Evolutionary conservation across 2,329 filamentous ascomycete species (phyloP).

Genomic region (Calonectria pseudoreteaudii): DNA sequence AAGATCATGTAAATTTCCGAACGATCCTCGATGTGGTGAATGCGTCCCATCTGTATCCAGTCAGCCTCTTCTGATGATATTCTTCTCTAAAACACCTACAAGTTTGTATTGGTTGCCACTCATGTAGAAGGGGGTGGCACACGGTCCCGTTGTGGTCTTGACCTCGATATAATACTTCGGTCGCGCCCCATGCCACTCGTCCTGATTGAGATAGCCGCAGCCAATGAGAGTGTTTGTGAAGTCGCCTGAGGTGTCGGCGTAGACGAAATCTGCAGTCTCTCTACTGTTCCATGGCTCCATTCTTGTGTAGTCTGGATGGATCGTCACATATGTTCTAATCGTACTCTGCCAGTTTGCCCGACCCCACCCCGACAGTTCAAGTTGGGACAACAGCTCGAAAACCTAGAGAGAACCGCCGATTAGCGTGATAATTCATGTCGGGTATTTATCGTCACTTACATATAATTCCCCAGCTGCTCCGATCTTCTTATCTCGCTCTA

Average conservation of each 20-base stretch:
- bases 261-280: constrained; percentile 32
- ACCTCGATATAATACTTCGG: constrained; percentile 62
- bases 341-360: constrained; percentile 32
- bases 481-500: constrained; percentile 37
- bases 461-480: constrained; percentile 41
- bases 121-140: constrained; percentile 57
- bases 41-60: constrained; percentile 26
- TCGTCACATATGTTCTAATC: constrained; percentile 18
- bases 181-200: constrained; percentile 23
- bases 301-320: constrained; percentile 22
- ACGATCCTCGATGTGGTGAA: constrained; percentile 22
- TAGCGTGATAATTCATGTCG: not conserved
- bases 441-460: constrained; percentile 21
- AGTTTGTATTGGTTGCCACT: constrained; percentile 55
- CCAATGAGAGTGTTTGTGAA: constrained; percentile 28
- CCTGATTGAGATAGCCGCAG: constrained; percentile 21
- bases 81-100: constrained; percentile 44
- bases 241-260: constrained; percentile 19
- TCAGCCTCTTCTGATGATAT: not conserved
- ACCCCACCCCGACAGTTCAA: constrained; percentile 22
- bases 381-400: constrained; percentile 32
- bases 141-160: constrained; percentile 57
- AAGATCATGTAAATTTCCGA: constrained; percentile 30
- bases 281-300: constrained; percentile 11
- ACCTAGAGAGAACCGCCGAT: constrained; percentile 18